A percentile compares a stretch with the other conserved stretches of the same genome.
Evolutionary conservation across 306 rosid species (phyloP).

Genomic region (Luffa acutangula): DNA sequence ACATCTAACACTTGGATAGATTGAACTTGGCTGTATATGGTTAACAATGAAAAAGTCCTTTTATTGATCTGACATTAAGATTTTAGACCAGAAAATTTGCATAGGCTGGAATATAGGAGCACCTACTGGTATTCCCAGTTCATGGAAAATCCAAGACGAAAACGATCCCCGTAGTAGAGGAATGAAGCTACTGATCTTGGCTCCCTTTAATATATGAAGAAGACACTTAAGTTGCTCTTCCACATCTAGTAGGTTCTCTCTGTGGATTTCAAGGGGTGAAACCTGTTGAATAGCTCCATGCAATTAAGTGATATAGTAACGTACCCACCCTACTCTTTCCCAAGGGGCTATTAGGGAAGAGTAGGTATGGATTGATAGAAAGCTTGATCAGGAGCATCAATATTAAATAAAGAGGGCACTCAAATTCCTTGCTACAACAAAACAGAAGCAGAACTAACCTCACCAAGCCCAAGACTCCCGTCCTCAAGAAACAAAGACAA

Average conservation of each 20-base stretch:
- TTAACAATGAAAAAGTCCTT: background rate
- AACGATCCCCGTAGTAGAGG: constrained; percentile 71
- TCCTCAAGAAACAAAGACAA: constrained; percentile 72
- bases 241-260: constrained; percentile 59
- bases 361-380: background rate
- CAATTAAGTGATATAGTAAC: background rate
- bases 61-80: background rate
- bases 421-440: background rate
- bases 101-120: constrained; percentile 12
- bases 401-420: background rate
- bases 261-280: constrained; percentile 66
- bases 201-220: constrained; percentile 44
- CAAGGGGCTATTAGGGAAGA: background rate
- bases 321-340: background rate
- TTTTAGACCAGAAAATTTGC: background rate
- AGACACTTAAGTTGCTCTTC: constrained; percentile 85
- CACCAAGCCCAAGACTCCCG: constrained; percentile 81
- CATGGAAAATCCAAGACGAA: constrained; percentile 75
- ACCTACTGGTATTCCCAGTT: constrained; percentile 72
- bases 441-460: constrained; percentile 46
- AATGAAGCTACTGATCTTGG: constrained; percentile 42
- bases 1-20: constrained; percentile 95
- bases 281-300: constrained; percentile 41
- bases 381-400: background rate
- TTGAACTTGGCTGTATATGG: constrained; percentile 53